Conservation (phyloP, 306 rosid species). For the Urtica urens region DNA sequence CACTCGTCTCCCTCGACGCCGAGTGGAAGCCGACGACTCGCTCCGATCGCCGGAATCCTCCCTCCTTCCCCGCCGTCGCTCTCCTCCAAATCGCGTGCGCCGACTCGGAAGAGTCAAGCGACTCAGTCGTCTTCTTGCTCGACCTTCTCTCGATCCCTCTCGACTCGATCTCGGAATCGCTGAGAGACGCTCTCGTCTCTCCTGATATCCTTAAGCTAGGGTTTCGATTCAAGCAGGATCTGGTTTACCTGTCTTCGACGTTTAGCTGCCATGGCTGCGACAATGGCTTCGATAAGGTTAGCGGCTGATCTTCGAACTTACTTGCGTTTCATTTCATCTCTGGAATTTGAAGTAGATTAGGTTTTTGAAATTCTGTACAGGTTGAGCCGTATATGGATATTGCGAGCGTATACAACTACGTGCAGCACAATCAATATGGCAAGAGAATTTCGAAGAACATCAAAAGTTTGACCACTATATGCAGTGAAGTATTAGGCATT, state of each 20-base stretch:
- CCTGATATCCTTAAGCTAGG: slow-evolving; percentile 70
- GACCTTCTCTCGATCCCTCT: slow-evolving; percentile 52
- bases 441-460: slow-evolving; percentile 44
- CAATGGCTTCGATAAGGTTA: slow-evolving; percentile 56
- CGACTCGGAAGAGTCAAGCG: slow-evolving; percentile 28
- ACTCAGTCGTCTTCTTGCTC: slow-evolving; percentile 47
- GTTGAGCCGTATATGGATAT: slow-evolving; percentile 86
- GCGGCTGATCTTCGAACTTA: no score
- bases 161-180: slow-evolving; percentile 42
- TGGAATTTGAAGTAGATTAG: no score
- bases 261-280: slow-evolving; percentile 52
- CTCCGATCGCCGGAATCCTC: slow-evolving; percentile 16
- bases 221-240: slow-evolving; percentile 83
- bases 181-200: slow-evolving; percentile 41
- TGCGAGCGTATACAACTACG: slow-evolving; percentile 44
- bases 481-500: slow-evolving; percentile 57
- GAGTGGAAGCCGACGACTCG: slow-evolving; percentile 75
- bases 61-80: slow-evolving; percentile 49
- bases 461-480: slow-evolving; percentile 67
- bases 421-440: slow-evolving; percentile 51
- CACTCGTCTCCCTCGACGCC: slow-evolving; percentile 71
- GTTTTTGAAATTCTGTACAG: slow-evolving; percentile 18
- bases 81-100: slow-evolving; percentile 76
- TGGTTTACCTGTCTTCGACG: slow-evolving; percentile 57
- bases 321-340: no score